Base-by-base conservation (phyloP, 1,284 basidiomycete genomes). In the Phlebopus sp. region DNA sequence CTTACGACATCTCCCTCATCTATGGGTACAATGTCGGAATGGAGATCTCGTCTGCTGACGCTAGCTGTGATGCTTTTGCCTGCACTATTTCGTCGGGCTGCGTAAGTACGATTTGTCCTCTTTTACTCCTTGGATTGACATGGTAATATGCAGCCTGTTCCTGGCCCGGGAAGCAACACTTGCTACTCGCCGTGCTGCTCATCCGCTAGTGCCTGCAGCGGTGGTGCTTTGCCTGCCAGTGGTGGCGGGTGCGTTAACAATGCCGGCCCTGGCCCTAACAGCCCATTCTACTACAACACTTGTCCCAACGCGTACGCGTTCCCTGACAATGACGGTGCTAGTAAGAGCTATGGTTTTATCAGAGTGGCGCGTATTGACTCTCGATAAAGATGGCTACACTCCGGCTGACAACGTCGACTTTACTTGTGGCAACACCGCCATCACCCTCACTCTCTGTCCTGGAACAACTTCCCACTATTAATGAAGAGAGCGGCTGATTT, bases 21-120 rank as follows among this genome's bases (percentile, higher is more conserved):
- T 69, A 69, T 11, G 68, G 64, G 0, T 69, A 69, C 53, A 67
- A 69, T 14, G 68, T 69, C 27, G 67, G 64, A 18, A 67, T 67
- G 68, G 13, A 68, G 44, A 69, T 67, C 11, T 67, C 65, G 13
- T 67, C 64, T 0, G 48, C 57, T 1, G 64, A 67, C 29, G 0
- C 14, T 1, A 32, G 47, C 31, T 67, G 64, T 15, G 53, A 64
- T 14, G 51, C 52, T 14, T 69, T 40, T 17, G 55, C 38, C 25
- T 53, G 56, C 50, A 53, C 56, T 11, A 53, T 58, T 40, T 45
- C 50, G 3, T 52, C 42, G 7, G 56, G 52, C 19, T 59, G 57
- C 29, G 57, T 58, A 37, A 54, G 55, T 37, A 6, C 27, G 19
- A n/a, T 2, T 36, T 15, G 4, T 13, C 35, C 8, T 25, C 5